Evolutionary conservation across 2,329 filamentous ascomycete species (phyloP), one percentile per base, ranked within the genome.

Genomic region (Fusarium nurragi): DNA sequence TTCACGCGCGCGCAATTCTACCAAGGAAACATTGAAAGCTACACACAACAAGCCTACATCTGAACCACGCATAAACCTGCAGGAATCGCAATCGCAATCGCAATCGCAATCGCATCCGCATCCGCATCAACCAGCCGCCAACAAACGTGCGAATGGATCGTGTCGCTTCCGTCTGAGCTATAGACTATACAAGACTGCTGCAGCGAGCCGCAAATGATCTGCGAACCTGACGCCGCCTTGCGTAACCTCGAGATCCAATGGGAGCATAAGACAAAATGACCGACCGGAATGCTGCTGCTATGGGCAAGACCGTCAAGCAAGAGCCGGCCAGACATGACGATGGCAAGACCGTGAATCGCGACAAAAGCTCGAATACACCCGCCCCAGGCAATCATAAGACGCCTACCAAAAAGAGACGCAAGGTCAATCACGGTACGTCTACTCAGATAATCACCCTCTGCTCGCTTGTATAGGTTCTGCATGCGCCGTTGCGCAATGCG

Each of bases 361-460:
- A 70, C 45, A 75, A 75, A 51, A 63, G 43, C 60, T 61, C 65
- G 25, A 71, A 74, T 53, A 60, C 69, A 50, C 56, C 64, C 52
- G 69, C 64, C 43, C 54, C 53, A 43, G 65, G 59, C 40, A 69
- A 61, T 41, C 70, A 79, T 68, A 84, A 85, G 77, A 91, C 87
- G 76, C 88, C 90, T 55, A 93, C 91, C 45, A 94, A 92, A 82
- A 94, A 93, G 84, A 86, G 91, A 80, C 90, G 91, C 83, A 94
- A 94, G 82, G 91, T 94, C 71, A 94, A 93, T 82, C 91, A 94
- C 81, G 91, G 91, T 94, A 87, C 81, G 88, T 79, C 57, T 70
- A 23, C 54, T 46, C 44, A 23, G 39, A n/a, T n/a, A 38, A 21
- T 10, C 26, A n/a, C 5, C 19, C 34, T 50, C 19, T 46, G 25